These are phyloP conservation scores for Capillidium rhysosporum DNA, from an alignment of 371 early-diverging fungal species.

Conservation along the genomic window DNA sequence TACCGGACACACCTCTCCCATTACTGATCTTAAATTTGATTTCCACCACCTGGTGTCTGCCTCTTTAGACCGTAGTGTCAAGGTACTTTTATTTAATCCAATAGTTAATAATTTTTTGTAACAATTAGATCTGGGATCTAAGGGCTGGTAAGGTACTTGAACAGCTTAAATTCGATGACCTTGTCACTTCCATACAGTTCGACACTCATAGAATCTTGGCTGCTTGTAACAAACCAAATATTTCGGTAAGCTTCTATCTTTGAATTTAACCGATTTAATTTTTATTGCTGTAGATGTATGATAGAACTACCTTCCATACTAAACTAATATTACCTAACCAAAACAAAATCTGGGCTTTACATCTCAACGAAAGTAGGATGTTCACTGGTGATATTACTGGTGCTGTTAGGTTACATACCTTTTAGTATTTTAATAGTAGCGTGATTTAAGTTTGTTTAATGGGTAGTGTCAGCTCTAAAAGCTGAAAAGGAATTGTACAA, in stretches of 20 bases:
- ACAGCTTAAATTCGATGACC: constrained; percentile 24
- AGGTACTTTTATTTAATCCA: constrained; percentile 19
- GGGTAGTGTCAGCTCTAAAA: no score
- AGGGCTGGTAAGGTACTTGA: constrained; percentile 47
- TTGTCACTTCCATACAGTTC: constrained; percentile 36
- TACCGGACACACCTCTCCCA: constrained; percentile 41
- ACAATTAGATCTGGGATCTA: constrained; percentile 62
- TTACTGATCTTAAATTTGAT: constrained; percentile 60
- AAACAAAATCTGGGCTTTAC: background rate
- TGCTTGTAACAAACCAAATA: background rate
- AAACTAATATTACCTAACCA: background rate
- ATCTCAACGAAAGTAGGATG: background rate
- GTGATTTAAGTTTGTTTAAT: no score
- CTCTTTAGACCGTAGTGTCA: constrained; percentile 51
- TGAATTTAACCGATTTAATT: background rate
- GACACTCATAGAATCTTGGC: constrained; percentile 25
- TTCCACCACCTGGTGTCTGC: constrained; percentile 56
- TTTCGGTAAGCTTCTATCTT: background rate
- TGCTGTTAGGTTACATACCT: background rate
- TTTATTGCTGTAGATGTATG: background rate
- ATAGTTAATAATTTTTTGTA: background rate
- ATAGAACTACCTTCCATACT: background rate
- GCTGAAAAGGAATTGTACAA: no score
- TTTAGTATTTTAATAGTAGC: no score
- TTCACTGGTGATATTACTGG: background rate